These are phyloP conservation scores for Calocybe gangraenosa DNA, from an alignment of 768 basidiomycete species.

Conservation along the genomic window DNA sequence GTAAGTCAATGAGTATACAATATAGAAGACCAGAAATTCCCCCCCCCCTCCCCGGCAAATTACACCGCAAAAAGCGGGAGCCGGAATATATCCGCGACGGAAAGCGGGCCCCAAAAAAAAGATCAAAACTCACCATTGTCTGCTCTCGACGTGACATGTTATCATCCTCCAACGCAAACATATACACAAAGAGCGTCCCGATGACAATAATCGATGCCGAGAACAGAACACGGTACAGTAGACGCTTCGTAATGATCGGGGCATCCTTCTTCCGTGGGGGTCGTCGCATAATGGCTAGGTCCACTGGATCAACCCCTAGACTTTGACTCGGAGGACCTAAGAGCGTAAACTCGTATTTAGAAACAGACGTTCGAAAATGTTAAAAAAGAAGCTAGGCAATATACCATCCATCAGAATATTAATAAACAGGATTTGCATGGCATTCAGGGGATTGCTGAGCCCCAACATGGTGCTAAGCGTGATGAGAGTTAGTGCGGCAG, in stretches of 20 bases:
- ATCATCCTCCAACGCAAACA: slow-evolving; percentile 78
- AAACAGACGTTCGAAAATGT: neutral
- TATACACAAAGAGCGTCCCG: slow-evolving; percentile 86
- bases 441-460: slow-evolving; percentile 88
- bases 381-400: slow-evolving; percentile 2
- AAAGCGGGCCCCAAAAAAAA: neutral
- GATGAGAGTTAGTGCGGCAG: slow-evolving; percentile 91
- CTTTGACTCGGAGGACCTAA: slow-evolving; percentile 92
- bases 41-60: too few relatives aligned
- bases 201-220: slow-evolving; percentile 89
- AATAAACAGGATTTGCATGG: slow-evolving; percentile 99
- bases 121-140: slow-evolving; percentile 71
- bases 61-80: neutral
- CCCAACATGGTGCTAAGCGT: slow-evolving; percentile 90
- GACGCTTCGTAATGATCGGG: slow-evolving; percentile 71
- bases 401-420: slow-evolving; percentile 98
- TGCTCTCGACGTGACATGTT: slow-evolving; percentile 84
- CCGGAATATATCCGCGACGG: neutral
- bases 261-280: slow-evolving; percentile 93
- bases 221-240: slow-evolving; percentile 83
- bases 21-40: too few relatives aligned
- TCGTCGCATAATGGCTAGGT: slow-evolving; percentile 86
- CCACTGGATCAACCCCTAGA: slow-evolving; percentile 94
- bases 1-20: too few relatives aligned
- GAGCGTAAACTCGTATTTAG: neutral